A percentile compares a stretch with the other conserved stretches of the same genome.
These are phyloP conservation scores for Cupressus sempervirens DNA, from an alignment of 75 land plant genomes.

Conservation along the genomic window DNA sequence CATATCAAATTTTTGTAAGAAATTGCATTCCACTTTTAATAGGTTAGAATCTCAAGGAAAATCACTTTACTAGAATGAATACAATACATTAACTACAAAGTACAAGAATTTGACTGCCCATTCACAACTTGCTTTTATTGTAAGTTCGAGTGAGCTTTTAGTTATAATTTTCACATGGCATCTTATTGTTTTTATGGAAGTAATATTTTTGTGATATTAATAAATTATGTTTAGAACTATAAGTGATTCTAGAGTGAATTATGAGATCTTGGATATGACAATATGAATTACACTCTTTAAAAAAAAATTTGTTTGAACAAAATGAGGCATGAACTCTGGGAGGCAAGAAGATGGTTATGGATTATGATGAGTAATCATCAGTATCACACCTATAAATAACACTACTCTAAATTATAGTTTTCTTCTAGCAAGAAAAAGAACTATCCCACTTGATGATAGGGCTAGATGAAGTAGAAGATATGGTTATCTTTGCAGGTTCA, in stretches of 20 bases:
- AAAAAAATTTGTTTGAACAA: not conserved
- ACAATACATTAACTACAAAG: slow-evolving; percentile 78
- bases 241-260: not conserved
- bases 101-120: slow-evolving; percentile 85
- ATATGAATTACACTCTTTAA: not conserved
- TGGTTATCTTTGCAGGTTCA: not conserved
- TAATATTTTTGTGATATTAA: not conserved
- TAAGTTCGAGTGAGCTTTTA: slow-evolving; percentile 29
- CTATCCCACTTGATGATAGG: not conserved
- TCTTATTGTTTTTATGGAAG: no score
- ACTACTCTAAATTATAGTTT: not conserved
- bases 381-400: not conserved
- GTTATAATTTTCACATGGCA: no score
- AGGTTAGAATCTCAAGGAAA: slow-evolving; percentile 77
- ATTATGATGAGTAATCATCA: not conserved
- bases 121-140: slow-evolving; percentile 85
- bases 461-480: not conserved
- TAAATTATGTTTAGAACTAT: not conserved
- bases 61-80: slow-evolving; percentile 76
- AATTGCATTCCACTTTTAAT: not conserved
- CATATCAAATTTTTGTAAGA: not conserved
- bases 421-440: not conserved
- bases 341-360: not conserved
- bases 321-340: not conserved
- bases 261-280: not conserved